Percentiles rank a stretch among this genome's conserved stretches.
These are phyloP conservation scores for Lactifluus subvellereus DNA, from an alignment of 768 basidiomycete genomes.

Conservation along the genomic window DNA sequence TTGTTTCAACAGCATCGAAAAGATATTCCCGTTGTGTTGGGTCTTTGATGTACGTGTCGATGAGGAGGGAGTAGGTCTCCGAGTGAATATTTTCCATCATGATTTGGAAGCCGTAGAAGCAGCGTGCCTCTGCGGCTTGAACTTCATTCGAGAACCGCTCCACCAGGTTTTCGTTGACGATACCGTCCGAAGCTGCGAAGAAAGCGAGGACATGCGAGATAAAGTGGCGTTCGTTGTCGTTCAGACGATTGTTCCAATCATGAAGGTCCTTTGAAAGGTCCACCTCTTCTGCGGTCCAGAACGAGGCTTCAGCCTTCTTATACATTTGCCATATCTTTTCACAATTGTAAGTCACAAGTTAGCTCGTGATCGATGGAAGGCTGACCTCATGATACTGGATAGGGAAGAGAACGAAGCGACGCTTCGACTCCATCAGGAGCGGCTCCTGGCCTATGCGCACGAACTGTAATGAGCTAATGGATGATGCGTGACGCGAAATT, in stretches of 20 bases:
- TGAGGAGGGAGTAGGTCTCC: conserved; percentile 93
- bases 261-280: conserved; percentile 79
- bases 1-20: conserved; percentile 90
- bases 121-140: conserved; percentile 86
- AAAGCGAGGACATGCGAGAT: conserved; percentile 92
- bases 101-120: conserved; percentile 97
- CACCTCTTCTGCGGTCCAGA: conserved; percentile 93
- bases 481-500: background rate
- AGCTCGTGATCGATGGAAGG: background rate
- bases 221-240: conserved; percentile 79
- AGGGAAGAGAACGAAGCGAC: conserved; percentile 88
- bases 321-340: conserved; percentile 90
- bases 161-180: conserved; percentile 93
- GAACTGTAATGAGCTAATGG: background rate
- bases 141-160: conserved; percentile 93
- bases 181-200: conserved; percentile 94
- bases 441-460: conserved; percentile 60
- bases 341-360: background rate
- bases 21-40: conserved; percentile 66
- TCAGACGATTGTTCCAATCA: conserved; percentile 83
- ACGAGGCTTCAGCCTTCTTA: conserved; percentile 90
- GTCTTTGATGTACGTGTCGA: conserved; percentile 93
- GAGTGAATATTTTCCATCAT: conserved; percentile 99
- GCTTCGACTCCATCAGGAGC: conserved; percentile 65
- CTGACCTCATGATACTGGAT: conserved; percentile 87